Base-by-base conservation (phyloP, 2,329 filamentous ascomycete genomes). In the Colletotrichum sidae region DNA sequence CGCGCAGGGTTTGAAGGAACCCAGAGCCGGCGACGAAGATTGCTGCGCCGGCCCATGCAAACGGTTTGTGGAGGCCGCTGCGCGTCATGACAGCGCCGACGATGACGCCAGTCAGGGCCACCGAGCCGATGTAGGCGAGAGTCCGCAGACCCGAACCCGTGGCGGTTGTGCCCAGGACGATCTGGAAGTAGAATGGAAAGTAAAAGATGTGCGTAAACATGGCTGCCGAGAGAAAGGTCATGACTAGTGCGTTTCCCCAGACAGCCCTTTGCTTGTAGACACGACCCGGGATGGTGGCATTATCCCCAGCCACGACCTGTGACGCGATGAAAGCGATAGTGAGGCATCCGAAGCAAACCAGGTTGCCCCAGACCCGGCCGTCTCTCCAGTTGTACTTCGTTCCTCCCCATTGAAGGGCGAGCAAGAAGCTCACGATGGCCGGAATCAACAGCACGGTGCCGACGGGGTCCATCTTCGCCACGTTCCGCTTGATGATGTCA, bases 361-460 rank as follows among this genome's bases (percentile, higher is more conserved):
- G 71, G 8, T 78, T 70, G 11, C 69, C 74, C 45, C 78, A 72
- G 54, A 87, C 78, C 13, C 74, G 76, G 9, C 79, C 74, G 73
- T 77, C 79, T 62, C 71, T 76, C 86, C 86, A 88, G 2, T 84
- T 53, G 57, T 84, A 83, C 35, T 80, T 73, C 38, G 80, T 76
- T 8, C 86, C 86, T 10, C 85, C 86, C 82, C 84, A 88, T 70
- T 88, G 81, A 39, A 88, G 77, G 12, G 84, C 86, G 3, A 89
- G 77, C 10, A 88, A 74, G 11, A 88, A 76, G 68, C 81, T 83
- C 65, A 87, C 73, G 51, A 87, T 78, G 42, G 80, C 79, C 1
- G 85, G 83, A 33, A 86, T 78, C 69, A 87, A 79, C 60, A 85
- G 74, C 13, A 73, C 72, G 2, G 81, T 81, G 34, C 86, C 85